Evolutionary conservation across 2,329 filamentous ascomycete species (phyloP).

Genomic region (Cladosporium sp.): DNA sequence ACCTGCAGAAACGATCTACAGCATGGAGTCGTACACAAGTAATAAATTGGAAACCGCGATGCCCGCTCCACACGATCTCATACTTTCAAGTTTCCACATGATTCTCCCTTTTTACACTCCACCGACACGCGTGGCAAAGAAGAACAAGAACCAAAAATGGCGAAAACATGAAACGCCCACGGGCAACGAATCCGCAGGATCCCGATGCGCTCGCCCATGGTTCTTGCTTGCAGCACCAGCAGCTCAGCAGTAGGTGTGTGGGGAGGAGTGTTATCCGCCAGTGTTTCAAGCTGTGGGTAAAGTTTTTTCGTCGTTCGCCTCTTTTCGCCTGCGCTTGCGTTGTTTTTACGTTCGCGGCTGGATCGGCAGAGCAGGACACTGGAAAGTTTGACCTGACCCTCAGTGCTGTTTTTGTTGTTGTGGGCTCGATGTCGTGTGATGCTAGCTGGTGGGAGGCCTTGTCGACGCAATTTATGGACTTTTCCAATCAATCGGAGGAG

Average conservation of each 20-base stretch:
- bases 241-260: neutral
- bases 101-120: neutral
- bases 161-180: neutral
- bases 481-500: neutral
- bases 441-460: neutral
- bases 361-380: neutral
- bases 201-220: neutral
- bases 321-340: neutral
- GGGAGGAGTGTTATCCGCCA: neutral
- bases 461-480: neutral
- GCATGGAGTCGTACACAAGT: neutral
- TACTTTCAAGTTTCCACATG: neutral
- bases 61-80: neutral
- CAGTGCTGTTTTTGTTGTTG: neutral
- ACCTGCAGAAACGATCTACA: neutral
- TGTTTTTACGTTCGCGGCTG: neutral
- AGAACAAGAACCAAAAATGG: neutral
- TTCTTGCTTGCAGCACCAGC: neutral
- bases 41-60: neutral
- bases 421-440: neutral
- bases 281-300: neutral
- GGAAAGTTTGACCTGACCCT: neutral
- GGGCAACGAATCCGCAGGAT: neutral
- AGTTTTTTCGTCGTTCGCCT: neutral
- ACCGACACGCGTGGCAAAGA: neutral